Conservation (phyloP, 2,329 filamentous ascomycete genomes). For the Colletotrichum sp. region DNA sequence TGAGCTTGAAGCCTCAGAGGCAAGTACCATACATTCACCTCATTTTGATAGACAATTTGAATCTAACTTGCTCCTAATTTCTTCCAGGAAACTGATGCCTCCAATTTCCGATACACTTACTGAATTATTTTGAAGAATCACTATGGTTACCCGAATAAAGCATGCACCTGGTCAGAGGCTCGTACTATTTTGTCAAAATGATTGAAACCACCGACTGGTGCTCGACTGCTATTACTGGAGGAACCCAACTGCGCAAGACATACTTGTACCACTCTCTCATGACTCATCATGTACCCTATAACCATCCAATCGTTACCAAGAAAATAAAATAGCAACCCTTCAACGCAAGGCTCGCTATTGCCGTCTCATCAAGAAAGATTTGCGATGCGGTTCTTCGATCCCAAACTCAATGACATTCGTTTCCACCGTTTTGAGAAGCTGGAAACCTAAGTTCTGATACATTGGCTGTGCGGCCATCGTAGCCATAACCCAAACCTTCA, state of each 20-base stretch:
- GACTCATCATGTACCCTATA: not conserved
- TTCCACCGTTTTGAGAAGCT: not conserved
- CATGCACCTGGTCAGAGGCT: not conserved
- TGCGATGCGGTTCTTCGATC: not conserved
- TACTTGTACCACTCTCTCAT: not conserved
- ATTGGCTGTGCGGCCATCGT: not conserved
- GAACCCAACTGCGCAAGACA: not conserved
- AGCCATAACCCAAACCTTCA: not conserved
- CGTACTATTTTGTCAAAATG: not conserved
- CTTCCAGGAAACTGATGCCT: not conserved
- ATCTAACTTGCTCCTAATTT: not conserved
- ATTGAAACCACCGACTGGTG: not conserved
- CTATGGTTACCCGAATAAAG: not conserved
- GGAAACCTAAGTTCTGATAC: not conserved
- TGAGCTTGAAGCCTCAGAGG: slow-evolving; percentile 14
- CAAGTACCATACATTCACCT: not conserved
- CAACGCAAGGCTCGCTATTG: not conserved
- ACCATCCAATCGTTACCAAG: not conserved
- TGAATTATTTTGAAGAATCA: not conserved
- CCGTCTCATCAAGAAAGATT: not conserved
- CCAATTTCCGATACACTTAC: slow-evolving; percentile 14
- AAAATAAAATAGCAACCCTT: not conserved
- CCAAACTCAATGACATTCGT: not conserved
- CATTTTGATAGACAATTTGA: not conserved
- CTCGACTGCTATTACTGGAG: not conserved